Conservation (phyloP, 768 basidiomycete genomes). For the Mycena pura region DNA sequence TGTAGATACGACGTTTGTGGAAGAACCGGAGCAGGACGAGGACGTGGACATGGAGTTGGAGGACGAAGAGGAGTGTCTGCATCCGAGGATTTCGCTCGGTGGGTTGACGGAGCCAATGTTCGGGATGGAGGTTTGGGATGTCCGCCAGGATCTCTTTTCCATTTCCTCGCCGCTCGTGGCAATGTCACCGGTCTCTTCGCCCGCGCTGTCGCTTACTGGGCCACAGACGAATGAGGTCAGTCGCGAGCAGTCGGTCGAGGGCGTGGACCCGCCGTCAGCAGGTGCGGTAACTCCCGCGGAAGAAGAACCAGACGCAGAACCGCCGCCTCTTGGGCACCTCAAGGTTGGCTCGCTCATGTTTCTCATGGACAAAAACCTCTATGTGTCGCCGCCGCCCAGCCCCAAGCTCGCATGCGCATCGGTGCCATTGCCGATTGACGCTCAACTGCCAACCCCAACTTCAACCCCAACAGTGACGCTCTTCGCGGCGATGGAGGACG, state of each 20-base stretch:
- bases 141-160: slow-evolving; percentile 15
- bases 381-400: slow-evolving; percentile 21
- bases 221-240: slow-evolving; percentile 9
- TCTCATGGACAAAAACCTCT: slow-evolving; percentile 24
- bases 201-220: slow-evolving; percentile 13
- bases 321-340: slow-evolving; percentile 25
- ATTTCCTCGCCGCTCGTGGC: slow-evolving; percentile 5
- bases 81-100: slow-evolving; percentile 17
- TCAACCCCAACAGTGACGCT: slow-evolving; percentile 16
- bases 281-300: neutral
- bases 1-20: slow-evolving; percentile 16
- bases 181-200: slow-evolving; percentile 20
- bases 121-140: slow-evolving; percentile 11
- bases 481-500: slow-evolving; percentile 24
- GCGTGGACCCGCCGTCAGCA: neutral
- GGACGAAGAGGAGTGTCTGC: slow-evolving; percentile 16
- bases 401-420: neutral
- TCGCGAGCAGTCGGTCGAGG: slow-evolving; percentile 18
- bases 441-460: too few relatives aligned
- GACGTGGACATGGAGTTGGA: slow-evolving; percentile 27
- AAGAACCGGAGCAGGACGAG: slow-evolving; percentile 21
- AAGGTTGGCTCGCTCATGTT: slow-evolving; percentile 20
- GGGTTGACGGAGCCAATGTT: slow-evolving; percentile 16
- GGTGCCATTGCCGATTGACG: slow-evolving; percentile 9
- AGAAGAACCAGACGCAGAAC: too few relatives aligned